Percentiles rank a stretch among this genome's conserved stretches.
These are phyloP conservation scores for Oxyria digyna DNA, from an alignment of 148 eudicot species.

Conservation along the genomic window DNA sequence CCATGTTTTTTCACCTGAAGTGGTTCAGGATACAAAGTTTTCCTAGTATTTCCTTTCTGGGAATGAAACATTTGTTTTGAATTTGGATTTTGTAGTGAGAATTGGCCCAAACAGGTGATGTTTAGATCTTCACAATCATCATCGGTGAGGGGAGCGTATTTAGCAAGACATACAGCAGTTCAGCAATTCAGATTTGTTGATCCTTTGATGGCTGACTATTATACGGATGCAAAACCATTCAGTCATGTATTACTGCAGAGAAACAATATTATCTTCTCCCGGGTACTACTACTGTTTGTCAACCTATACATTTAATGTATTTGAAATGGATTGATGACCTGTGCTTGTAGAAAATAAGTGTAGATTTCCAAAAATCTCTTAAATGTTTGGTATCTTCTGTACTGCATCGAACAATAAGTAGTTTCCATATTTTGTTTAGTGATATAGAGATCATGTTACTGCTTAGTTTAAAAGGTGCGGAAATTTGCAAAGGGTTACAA, in stretches of 20 bases:
- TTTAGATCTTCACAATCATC: slow-evolving; percentile 17
- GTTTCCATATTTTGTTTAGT: too few relatives aligned
- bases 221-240: slow-evolving; percentile 22
- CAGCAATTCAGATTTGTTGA: slow-evolving; percentile 47
- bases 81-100: slow-evolving; percentile 25
- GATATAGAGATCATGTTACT: too few relatives aligned
- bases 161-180: slow-evolving; percentile 32
- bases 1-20: too few relatives aligned
- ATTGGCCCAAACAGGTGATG: slow-evolving; percentile 35
- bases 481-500: too few relatives aligned
- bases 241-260: slow-evolving; percentile 24
- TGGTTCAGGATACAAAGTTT: too few relatives aligned
- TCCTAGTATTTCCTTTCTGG: too few relatives aligned
- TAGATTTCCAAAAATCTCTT: too few relatives aligned
- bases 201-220: slow-evolving; percentile 25
- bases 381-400: too few relatives aligned
- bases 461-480: too few relatives aligned
- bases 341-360: neutral
- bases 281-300: slow-evolving; percentile 23
- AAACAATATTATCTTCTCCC: slow-evolving; percentile 33
- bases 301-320: neutral
- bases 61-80: neutral
- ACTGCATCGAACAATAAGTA: too few relatives aligned
- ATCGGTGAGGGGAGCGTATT: slow-evolving; percentile 36
- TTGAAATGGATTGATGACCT: neutral